These are phyloP conservation scores for Diaporthe sp. DNA, from an alignment of 2,329 filamentous ascomycete genomes.

Conservation along the genomic window DNA sequence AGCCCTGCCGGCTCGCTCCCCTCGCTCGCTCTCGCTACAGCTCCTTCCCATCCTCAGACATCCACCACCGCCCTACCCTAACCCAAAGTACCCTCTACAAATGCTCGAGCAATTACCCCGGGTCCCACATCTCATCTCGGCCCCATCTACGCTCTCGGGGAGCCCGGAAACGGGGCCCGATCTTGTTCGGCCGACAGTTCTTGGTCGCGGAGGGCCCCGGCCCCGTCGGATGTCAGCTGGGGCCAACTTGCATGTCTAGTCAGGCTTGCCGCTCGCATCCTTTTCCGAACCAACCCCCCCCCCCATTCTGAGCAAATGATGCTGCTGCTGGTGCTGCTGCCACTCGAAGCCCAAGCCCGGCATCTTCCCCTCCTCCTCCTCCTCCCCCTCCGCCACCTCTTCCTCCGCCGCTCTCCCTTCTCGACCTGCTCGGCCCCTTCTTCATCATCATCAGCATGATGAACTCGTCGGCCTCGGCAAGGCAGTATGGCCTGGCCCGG, in stretches of 20 bases:
- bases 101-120: constrained; percentile 23
- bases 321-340: constrained; percentile 4
- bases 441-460: constrained; percentile 31
- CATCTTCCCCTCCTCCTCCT: background rate
- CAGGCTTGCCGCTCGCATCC: constrained; percentile 17
- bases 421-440: background rate
- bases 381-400: background rate
- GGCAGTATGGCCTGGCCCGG: constrained; percentile 40
- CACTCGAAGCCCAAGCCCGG: constrained; percentile 11
- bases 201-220: constrained; percentile 27
- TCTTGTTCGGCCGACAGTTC: constrained; percentile 35
- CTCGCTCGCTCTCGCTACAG: constrained; percentile 10
- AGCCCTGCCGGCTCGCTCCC: background rate
- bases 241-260: constrained; percentile 23
- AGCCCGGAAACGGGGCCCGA: constrained; percentile 36
- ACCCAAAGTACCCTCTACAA: constrained; percentile 1
- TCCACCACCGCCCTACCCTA: constrained; percentile 12
- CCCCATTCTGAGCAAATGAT: constrained; percentile 15
- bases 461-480: constrained; percentile 38
- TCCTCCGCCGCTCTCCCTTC: background rate
- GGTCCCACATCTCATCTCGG: constrained; percentile 16
- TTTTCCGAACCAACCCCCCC: constrained; percentile 5
- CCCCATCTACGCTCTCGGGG: constrained; percentile 36
- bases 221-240: constrained; percentile 37
- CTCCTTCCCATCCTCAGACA: background rate